Conservation (phyloP, 352 stramenopile genomes). For the Aphanomyces invadans region DNA sequence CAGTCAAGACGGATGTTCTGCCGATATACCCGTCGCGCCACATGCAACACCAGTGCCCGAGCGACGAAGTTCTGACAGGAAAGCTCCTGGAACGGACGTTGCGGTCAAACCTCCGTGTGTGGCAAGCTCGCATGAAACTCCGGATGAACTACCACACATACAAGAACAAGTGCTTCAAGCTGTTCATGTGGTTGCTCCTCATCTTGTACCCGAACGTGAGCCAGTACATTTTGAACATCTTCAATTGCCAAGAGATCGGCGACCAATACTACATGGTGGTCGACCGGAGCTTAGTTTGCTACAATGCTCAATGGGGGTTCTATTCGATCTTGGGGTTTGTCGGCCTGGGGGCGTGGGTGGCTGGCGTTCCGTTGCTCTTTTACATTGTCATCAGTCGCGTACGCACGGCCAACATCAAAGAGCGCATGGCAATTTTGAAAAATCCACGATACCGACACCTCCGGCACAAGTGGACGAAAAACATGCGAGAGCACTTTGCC, state of each 20-base stretch:
- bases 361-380: conserved; percentile 74
- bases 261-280: conserved; percentile 48
- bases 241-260: conserved; percentile 71
- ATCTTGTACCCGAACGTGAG: conserved; percentile 71
- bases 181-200: conserved; percentile 67
- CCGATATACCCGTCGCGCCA: conserved; percentile 54
- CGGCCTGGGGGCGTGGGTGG: conserved; percentile 57
- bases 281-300: conserved; percentile 62
- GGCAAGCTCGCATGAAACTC: conserved; percentile 66
- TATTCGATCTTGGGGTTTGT: conserved; percentile 50
- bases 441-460: conserved; percentile 36
- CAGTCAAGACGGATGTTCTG: conserved; percentile 57
- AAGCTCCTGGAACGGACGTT: conserved; percentile 55
- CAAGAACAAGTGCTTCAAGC: conserved; percentile 69
- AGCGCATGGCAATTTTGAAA: conserved; percentile 39
- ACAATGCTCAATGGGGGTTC: conserved; percentile 52
- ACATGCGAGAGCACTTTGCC: conserved; percentile 43
- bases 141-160: conserved; percentile 81
- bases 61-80: conserved; percentile 36
- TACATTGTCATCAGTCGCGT: conserved; percentile 61
- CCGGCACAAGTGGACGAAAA: conserved; percentile 54
- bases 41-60: conserved; percentile 34
- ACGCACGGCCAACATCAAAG: conserved; percentile 45
- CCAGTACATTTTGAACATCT: conserved; percentile 72
- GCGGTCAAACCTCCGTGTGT: conserved; percentile 62